Base-by-base conservation (phyloP, 1,284 basidiomycete genomes). In the Xerocomus amazonicus region DNA sequence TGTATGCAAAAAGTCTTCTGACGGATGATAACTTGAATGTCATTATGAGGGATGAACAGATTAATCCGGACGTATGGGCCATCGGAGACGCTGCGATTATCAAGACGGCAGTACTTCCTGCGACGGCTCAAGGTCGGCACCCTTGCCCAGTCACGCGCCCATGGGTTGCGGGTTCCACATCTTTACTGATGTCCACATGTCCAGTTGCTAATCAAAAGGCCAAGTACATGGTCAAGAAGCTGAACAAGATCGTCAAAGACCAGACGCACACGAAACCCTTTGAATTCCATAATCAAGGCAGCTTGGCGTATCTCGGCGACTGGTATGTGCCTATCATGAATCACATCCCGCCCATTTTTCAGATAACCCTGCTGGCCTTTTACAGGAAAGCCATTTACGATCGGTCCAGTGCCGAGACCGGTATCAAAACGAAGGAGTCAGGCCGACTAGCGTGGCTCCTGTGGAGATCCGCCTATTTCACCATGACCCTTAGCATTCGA, bases 201-300 rank as follows among this genome's bases (percentile, higher is more conserved):
- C 56, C 41, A 87, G 91, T 92, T 27, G 90, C 91, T 3, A 82
- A 82, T 54, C 90, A 92, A 65, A 84, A 91, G 69, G 90, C 82
- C 2, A 81, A 78, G 57, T 90, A 90, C 63, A 66, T 90, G 36
- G 75, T 76, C 43, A 83, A 82, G 59, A 82, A 81, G 60, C 73
- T 93, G 43, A 88, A 87, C 68, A 76, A 69, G 51, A 66, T 86
- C 41, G 78, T 74, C 5, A 76, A 71, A 51, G 76, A 78, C 41
- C 67, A 64, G 37, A 48, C 59, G 34, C 60, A 72, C 6, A 51
- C 64, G 0, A 68, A 73, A 50, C 72, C 79, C 12, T 92, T 92
- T 69, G 69, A 75, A 54, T 90, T 89, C 70, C 73, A 78, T 44
- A 84, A 90, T 60, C 74, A 75, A 45, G 90, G 92, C 8, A 86